phyloP scores from a whole-genome alignment of 768 basidiomycete species.

The Guyanaporus albipodus region DNA sequence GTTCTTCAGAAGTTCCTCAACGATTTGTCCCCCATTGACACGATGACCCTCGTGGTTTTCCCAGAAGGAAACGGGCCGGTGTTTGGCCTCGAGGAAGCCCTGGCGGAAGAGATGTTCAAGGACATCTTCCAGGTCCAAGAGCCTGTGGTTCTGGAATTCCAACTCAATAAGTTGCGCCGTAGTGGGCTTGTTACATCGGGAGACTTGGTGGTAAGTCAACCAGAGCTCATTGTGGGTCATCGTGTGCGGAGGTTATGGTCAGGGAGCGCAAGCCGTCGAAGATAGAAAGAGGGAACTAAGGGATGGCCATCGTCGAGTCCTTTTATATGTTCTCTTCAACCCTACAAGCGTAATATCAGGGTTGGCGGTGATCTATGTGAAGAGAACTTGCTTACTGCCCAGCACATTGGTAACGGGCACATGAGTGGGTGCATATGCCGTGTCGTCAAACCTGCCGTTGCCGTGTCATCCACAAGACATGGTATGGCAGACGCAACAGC shows the following conservation, averaged over 20 bases:
- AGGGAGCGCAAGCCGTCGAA: not conserved
- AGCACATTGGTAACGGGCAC: not conserved
- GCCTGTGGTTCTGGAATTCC: conserved; percentile 37
- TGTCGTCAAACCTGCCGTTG: too few species aligned
- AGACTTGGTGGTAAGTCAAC: conserved; percentile 47
- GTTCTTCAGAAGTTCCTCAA: conserved; percentile 36
- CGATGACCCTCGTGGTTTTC: conserved; percentile 38
- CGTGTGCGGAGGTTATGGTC: conserved; percentile 1
- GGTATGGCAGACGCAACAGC: too few species aligned
- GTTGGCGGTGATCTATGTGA: conserved; percentile 1
- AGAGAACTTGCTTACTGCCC: not conserved
- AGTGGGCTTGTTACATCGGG: conserved; percentile 37
- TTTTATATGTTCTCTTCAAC: conserved; percentile 8
- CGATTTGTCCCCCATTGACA: conserved; percentile 32
- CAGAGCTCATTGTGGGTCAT: conserved; percentile 41
- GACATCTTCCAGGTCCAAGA: conserved; percentile 46
- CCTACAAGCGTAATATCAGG: not conserved
- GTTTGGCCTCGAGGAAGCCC: conserved; percentile 44
- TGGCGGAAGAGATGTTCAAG: conserved; percentile 44
- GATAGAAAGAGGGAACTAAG: not conserved
- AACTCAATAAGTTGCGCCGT: conserved; percentile 49
- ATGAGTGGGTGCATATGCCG: too few species aligned
- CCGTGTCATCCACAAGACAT: too few species aligned
- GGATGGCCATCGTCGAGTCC: not conserved
- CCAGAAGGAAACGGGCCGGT: conserved; percentile 42